Base-by-base conservation (phyloP, 192 early-diverging fungal species). In the Cladochytrium replicatum region DNA sequence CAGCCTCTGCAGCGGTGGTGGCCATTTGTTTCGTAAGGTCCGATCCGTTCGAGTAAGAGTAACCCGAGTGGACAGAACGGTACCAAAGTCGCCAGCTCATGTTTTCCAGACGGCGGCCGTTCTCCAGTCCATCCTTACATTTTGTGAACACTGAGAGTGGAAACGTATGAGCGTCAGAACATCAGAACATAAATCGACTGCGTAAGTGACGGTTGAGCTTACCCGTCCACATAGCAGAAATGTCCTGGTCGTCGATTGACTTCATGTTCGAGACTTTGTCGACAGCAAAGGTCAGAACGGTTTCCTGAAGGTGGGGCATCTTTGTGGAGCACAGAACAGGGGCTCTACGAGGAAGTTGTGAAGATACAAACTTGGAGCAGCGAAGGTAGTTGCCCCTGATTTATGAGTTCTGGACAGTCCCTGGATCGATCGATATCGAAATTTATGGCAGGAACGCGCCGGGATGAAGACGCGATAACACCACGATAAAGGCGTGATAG, bases 81-180 rank as follows among this genome's bases (percentile, higher is more conserved):
- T 64, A 63, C 65, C 65, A 67, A 5, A 67, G 45, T 54, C 61
- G 48, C 66, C 66, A 68, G 30, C 40, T 46, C 25, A 68, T 52
- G 50, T 68, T 68, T 38, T 68, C 66, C 31, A 68, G 42, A 23
- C 66, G 43, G 31, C 55, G 55, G 28, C 66, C 66, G 34, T 68
- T 68, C 32, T 68, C 66, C 39, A 68, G 45, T 39, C 58, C 63
- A 41, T 68, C 66, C 39, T 68, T 68, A 44, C 66, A 68, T 43
- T 68, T 68, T 2, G 66, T 68, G 41, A 68, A 64, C 49, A 68
- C 58, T 55, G 23, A 43, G n/a, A 24, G 3, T 9, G 22, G 38
- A 8, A 22, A 51, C 51, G 27, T 4, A 31, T 6, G 31, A 6
- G 28, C 4, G 31, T 46, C 24, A n/a, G 5, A 26, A n/a, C n/a